A percentile compares a stretch with the other conserved stretches of the same genome.
Evolutionary conservation across 2,329 filamentous ascomycete species (phyloP).

Genomic region (Penicillium sclerotiorum): DNA sequence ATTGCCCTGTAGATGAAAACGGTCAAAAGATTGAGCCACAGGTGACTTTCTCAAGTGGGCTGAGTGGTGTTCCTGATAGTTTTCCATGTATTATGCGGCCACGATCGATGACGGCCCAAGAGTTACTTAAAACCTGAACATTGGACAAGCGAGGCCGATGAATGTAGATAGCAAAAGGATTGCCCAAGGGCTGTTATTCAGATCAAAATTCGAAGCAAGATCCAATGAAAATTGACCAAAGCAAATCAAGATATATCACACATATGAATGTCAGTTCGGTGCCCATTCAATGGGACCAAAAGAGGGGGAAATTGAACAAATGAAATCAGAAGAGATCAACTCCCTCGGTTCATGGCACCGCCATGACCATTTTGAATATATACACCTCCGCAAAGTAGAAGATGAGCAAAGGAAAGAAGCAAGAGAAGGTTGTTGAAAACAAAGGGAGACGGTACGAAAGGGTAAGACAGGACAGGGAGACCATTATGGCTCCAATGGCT

Average conservation of each 20-base stretch:
- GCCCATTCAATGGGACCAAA: neutral
- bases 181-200: neutral
- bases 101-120: neutral
- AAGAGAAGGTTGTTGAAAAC: neutral
- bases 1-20: neutral
- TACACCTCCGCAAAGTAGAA: slow-evolving; percentile 7
- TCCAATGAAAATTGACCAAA: neutral
- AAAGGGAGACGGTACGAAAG: neutral
- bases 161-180: no score
- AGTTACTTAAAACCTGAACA: no score
- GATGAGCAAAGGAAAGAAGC: neutral
- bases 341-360: slow-evolving; percentile 8
- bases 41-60: neutral
- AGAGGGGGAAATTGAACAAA: neutral
- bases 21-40: neutral
- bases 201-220: neutral
- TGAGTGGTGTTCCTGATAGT: slow-evolving; percentile 5
- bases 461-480: neutral
- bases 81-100: slow-evolving; percentile 1
- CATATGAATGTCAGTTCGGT: neutral
- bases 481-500: neutral
- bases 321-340: slow-evolving; percentile 2
- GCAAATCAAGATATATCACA: slow-evolving; percentile 1
- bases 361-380: slow-evolving; percentile 11
- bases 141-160: no score